Evolutionary conservation across 108 stramenopile genomes (phyloP), one percentile per base, ranked within the genome.

Genomic region (Stephanodiscus triporus): DNA sequence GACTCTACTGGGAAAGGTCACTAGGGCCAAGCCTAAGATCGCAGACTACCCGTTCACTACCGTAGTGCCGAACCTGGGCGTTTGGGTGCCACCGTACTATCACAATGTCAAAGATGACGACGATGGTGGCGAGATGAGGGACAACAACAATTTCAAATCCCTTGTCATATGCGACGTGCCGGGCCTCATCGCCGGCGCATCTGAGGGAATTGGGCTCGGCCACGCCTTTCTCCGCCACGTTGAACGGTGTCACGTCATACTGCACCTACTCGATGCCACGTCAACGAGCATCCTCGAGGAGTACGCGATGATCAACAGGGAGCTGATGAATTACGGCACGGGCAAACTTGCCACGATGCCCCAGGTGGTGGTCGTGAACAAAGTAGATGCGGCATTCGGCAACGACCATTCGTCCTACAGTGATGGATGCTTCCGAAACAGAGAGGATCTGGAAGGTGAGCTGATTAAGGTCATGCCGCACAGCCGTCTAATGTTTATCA

Each of bases 11-110:
- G 84, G 88, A 23, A 77, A 88, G 34, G 93, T 94, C 38, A 96
- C 94, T 20, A 88, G 97, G 51, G 98, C 98, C 67, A 90, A 95
- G 72, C 98, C 98, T 14, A 97, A 97, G 72, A 98, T 98, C 74
- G 97, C 98, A 10, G 93, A 97, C 85, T 97, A 97, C 79, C 91
- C 97, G 26, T 98, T 96, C 66, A 97, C 97, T 10, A 98, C 97
- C 4, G 88, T 99, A 10, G 91, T 97, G 43, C 98, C 98, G 4
- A 99, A 99, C 70, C 85, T 99, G 16, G 98, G 98, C 11, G 97
- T 95, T 29, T 95, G 91, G 91, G 82, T 91, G 24, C 94, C 93
- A 13, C 74, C 69, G 5, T 34, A 65, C 17, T 27, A 40, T 32
- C n/a, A 27, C 23, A 82, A 80, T 66, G 40, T 11, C 9, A 43